Percentiles rank a stretch among this genome's conserved stretches.
Evolutionary conservation across 345 rosid genomes (phyloP).

Genomic region (Eucalyptus regnans): DNA sequence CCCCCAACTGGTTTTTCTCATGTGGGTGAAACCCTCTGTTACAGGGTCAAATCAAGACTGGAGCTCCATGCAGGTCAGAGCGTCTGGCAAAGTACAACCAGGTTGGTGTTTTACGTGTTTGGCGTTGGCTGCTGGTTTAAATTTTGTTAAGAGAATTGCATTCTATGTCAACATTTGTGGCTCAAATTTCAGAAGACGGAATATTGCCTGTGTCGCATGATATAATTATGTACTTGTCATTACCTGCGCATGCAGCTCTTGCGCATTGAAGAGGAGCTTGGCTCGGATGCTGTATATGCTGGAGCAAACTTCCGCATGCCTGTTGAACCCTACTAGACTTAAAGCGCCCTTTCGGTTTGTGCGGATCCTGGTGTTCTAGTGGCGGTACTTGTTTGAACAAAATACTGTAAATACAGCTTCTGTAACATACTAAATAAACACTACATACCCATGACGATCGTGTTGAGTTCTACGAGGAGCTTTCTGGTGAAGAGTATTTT

Average conservation of each 20-base stretch:
- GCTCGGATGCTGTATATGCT: constrained; percentile 69
- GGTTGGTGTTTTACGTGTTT: constrained; percentile 8
- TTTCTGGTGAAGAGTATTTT: not conserved
- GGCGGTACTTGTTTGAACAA: not conserved
- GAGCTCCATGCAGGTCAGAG: constrained; percentile 71
- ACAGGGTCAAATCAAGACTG: constrained; percentile 61
- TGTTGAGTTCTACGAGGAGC: not conserved
- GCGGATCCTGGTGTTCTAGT: not conserved
- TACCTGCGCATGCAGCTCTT: constrained; percentile 28
- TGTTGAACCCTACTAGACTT: constrained; percentile 65
- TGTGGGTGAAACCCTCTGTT: not conserved
- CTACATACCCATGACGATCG: not conserved
- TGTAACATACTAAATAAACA: not conserved
- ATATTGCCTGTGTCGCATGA: not conserved
- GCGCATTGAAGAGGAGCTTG: constrained; percentile 90
- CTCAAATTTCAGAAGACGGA: not conserved
- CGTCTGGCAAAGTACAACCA: constrained; percentile 70
- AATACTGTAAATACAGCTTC: accelerated
- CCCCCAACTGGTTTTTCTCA: not conserved
- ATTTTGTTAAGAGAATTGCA: not conserved
- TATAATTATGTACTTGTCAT: not conserved
- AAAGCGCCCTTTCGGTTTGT: accelerated
- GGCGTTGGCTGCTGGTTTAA: not conserved
- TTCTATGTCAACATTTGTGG: not conserved
- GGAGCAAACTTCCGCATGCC: constrained; percentile 78